Evolutionary conservation across 148 eudicot species (phyloP), one percentile per base, ranked within the genome.

Genomic region (Rhododendron kiyosumense): DNA sequence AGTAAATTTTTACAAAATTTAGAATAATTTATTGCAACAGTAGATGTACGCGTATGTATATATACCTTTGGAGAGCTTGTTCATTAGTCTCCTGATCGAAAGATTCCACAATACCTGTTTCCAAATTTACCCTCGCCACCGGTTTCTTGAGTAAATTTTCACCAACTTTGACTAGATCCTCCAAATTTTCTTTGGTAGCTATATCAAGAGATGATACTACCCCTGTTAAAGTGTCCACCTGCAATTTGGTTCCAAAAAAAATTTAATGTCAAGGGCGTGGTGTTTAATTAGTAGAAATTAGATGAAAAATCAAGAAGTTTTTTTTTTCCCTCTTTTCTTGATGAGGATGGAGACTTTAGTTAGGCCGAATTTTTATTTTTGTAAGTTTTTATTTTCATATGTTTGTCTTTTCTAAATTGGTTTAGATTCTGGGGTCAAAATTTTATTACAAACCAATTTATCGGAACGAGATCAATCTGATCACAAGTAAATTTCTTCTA

Each of bases 171-270:
- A 63, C 75, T 4, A 82, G 84, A 38, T 41, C 84, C 69, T 82
- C 84, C 84, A 82, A 61, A 63, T 82, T 82, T 82, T 82, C 7
- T 48, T 82, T 63, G 49, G 84, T 82, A 38, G 84, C 84, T 61
- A 82, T 14, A n/a, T 82, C 84, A 5, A 63, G 34, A 11, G 84
- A 82, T 0, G 84, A 41, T 13, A 82, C 74, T 2, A 3, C 26
- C 32, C 84, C 84, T 8, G 34, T 63, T n/a, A 82, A 63, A 0
- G 84, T 10, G 24, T 82, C 84, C 3, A 63, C 84, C 84, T 82
- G 49, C 75, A 82, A n/a, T 82, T 81, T 32, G 26, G 36, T 12
- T 12, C 5, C 17, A 4, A 28, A 81, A 34, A 18, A 7, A 15
- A 0, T 24, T 13, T 52, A 13, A 52, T 17, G 13, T 34, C 83